Evolutionary conservation across 495 filamentous ascomycete genomes (phyloP).

Genomic region (Glutinoglossum americanum): DNA sequence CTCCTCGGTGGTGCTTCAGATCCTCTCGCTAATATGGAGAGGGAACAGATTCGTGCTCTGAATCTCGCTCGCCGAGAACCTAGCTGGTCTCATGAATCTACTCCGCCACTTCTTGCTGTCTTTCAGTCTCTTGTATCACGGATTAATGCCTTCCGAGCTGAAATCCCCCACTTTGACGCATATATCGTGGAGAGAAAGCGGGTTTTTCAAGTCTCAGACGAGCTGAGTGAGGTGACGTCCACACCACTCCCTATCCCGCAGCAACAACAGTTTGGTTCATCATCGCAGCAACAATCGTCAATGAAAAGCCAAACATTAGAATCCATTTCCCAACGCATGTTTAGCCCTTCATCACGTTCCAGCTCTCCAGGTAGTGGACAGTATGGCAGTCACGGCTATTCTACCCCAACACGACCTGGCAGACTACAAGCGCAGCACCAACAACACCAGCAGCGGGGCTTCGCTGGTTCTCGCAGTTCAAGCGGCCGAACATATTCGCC

Average conservation of each 20-base stretch:
- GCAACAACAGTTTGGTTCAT: neutral
- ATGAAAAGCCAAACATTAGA: neutral
- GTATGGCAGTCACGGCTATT: slow-evolving; percentile 7
- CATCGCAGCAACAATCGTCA: neutral
- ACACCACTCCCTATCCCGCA: slow-evolving; percentile 1
- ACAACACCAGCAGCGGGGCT: slow-evolving; percentile 10
- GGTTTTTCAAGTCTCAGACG: slow-evolving; percentile 37
- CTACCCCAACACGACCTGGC: slow-evolving; percentile 4
- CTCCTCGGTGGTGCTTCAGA: slow-evolving; percentile 10
- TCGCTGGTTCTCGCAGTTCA: slow-evolving; percentile 1
- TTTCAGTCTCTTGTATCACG: slow-evolving; percentile 36
- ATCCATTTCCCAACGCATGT: slow-evolving; percentile 1
- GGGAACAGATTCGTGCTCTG: slow-evolving; percentile 22
- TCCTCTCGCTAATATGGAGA: slow-evolving; percentile 4
- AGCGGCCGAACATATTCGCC: slow-evolving; percentile 9
- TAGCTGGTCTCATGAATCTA: slow-evolving; percentile 18
- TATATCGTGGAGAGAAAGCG: slow-evolving; percentile 51
- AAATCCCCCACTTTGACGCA: slow-evolving; percentile 56
- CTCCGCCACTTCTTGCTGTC: slow-evolving; percentile 21
- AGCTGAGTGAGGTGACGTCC: slow-evolving; percentile 9
- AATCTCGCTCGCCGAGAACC: slow-evolving; percentile 22
- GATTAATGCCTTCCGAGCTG: slow-evolving; percentile 39
- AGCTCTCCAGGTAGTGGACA: neutral
- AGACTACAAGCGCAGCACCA: slow-evolving; percentile 6
- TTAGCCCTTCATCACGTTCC: slow-evolving; percentile 5